Evolutionary conservation across 345 rosid species (phyloP).

Genomic region (Iberis pinnata): DNA sequence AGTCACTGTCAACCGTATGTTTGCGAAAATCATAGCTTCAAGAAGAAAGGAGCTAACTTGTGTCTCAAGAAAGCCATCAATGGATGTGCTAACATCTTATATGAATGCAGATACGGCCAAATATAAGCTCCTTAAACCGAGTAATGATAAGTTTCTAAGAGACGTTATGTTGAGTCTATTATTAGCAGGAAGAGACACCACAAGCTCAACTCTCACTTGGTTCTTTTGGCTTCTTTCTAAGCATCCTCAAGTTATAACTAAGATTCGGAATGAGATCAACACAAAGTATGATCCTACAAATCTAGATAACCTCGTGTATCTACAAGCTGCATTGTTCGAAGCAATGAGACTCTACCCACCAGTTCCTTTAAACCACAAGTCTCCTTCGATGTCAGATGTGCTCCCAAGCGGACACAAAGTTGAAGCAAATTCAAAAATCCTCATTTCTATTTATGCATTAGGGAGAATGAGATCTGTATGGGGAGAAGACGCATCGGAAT

Average conservation of each 20-base stretch:
- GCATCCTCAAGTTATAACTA: slow-evolving; percentile 29
- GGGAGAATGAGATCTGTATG: slow-evolving; percentile 38
- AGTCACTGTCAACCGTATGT: neutral
- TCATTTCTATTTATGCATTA: slow-evolving; percentile 10
- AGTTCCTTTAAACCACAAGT: slow-evolving; percentile 16
- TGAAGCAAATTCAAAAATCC: neutral
- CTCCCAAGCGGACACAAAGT: slow-evolving; percentile 37
- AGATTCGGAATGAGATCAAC: slow-evolving; percentile 16
- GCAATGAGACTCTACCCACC: slow-evolving; percentile 32
- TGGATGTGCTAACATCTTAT: slow-evolving; percentile 7
- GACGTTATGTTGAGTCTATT: slow-evolving; percentile 31
- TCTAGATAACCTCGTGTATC: slow-evolving; percentile 33
- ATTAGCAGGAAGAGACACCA: slow-evolving; percentile 39
- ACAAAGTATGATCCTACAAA: slow-evolving; percentile 17
- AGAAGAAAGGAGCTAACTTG: neutral
- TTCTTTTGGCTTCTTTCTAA: slow-evolving; percentile 36
- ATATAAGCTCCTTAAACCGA: slow-evolving; percentile 7
- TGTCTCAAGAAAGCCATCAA: neutral
- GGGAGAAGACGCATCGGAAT: slow-evolving; percentile 40
- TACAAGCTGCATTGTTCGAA: slow-evolving; percentile 24
- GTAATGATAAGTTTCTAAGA: slow-evolving; percentile 25
- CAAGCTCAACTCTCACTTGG: slow-evolving; percentile 34
- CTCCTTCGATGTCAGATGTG: neutral
- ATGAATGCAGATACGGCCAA: slow-evolving; percentile 8
- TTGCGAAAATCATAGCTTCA: neutral